Base-by-base conservation (phyloP, 2,329 filamentous ascomycete genomes). In the Clonostachys rhizophaga region DNA sequence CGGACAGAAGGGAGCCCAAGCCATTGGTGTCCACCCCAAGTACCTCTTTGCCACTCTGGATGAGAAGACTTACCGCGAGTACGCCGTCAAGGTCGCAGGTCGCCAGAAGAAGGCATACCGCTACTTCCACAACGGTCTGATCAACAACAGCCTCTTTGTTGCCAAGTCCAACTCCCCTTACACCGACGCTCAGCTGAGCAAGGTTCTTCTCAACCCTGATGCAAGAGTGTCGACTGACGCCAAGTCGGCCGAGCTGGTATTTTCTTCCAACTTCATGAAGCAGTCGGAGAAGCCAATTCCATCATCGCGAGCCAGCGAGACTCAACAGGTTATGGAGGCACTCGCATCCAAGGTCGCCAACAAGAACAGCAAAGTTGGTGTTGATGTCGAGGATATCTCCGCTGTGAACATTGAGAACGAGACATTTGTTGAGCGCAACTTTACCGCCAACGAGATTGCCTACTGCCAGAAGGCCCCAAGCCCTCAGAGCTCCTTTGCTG, bases 51-150 rank as follows among this genome's bases (percentile, higher is more conserved):
- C 94, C 43, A 86, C 89, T n/a, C 87, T 99, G 45, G 92, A 97
- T 62, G 81, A 92, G 70, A 75, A 84, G 43, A 87, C 89, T 45
- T 99, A 90, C 70, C 72, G 82, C 50, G 75, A 82, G 48, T 99
- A 99, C 79, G 87, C 86, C 65, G 72, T 75, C 62, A 97, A 95
- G 80, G 90, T 97, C 16, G 86, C 90, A 61, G 85, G 90, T 37
- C 84, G 94, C 54, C 95, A 99, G 71, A 97, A 96, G 89, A 96
- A 92, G 77, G 90, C 94, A 0, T 99, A 99, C 79, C 84, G 94
- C 54, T 97, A 89, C 83, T 96, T 95, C 84, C 95, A 99, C 75
- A 95, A 96, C 60, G 91, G 92, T 53, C 79, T 99, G 67, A 91
- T 97, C 79, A 96, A 95, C 79, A 97, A 99, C 78, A 89, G 84